A percentile compares a stretch with the other conserved stretches of the same genome.
phyloP scores from a whole-genome alignment of 2,329 filamentous ascomycete genomes.

The Calonectria fujianensis region DNA sequence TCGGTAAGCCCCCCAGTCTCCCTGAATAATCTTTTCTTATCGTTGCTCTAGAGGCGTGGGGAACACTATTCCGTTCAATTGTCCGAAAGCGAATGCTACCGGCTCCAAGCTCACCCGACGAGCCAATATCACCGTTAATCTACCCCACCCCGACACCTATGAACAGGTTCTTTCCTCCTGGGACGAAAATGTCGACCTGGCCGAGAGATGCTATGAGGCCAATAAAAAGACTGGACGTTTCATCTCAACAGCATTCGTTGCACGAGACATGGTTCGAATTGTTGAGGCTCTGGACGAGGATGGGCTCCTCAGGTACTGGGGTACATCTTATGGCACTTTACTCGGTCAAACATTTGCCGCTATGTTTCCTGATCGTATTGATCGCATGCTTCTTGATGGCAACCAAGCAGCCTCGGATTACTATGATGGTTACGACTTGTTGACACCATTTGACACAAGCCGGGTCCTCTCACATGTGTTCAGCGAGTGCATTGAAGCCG shows the following conservation, averaged over 20 bases:
- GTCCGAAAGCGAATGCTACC: background rate
- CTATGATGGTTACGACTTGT: background rate
- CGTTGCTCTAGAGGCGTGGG: background rate
- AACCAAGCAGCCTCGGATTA: background rate
- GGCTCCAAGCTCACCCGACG: background rate
- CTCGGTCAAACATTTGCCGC: slow-evolving; percentile 18
- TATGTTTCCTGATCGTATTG: slow-evolving; percentile 22
- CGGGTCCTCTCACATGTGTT: background rate
- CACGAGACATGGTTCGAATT: slow-evolving; percentile 10
- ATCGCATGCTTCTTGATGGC: slow-evolving; percentile 15
- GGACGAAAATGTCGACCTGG: background rate
- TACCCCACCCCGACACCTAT: background rate
- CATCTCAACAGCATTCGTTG: slow-evolving; percentile 16
- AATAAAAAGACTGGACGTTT: background rate
- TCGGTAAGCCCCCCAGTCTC: background rate
- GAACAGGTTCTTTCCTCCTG: background rate
- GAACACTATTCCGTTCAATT: background rate
- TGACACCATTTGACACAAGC: background rate
- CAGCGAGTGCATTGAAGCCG: background rate
- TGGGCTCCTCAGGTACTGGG: background rate
- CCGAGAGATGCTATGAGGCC: background rate
- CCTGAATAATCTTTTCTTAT: background rate
- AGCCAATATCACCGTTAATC: background rate
- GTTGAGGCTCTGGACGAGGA: slow-evolving; percentile 1
- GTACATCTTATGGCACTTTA: slow-evolving; percentile 9